phyloP scores from a whole-genome alignment of 352 stramenopile genomes.

The Elongisporangium anandrum region DNA sequence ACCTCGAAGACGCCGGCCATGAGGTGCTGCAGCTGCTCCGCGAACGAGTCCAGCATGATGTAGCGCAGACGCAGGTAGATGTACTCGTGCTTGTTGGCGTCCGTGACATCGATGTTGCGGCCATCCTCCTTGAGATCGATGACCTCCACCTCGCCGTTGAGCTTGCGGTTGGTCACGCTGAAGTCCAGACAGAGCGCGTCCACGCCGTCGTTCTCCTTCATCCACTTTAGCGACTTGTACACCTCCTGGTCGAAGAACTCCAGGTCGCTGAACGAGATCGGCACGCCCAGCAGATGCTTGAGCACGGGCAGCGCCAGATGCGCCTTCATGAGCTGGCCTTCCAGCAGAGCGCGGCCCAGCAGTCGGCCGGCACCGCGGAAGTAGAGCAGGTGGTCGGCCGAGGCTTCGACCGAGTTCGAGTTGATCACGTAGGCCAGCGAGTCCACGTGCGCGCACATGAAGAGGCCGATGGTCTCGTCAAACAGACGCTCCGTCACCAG shows the following conservation, averaged over 20 bases:
- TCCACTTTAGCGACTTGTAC: slow-evolving; percentile 79
- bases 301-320: slow-evolving; percentile 83
- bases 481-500: slow-evolving; percentile 85
- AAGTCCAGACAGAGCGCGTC: slow-evolving; percentile 77
- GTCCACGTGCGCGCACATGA: slow-evolving; percentile 81
- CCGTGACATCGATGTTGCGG: slow-evolving; percentile 86
- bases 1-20: slow-evolving; percentile 96
- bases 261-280: slow-evolving; percentile 87
- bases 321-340: slow-evolving; percentile 91
- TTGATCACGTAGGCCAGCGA: slow-evolving; percentile 82
- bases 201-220: slow-evolving; percentile 81
- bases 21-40: slow-evolving; percentile 90
- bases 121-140: slow-evolving; percentile 84
- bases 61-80: slow-evolving; percentile 94
- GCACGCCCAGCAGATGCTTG: slow-evolving; percentile 78
- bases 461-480: slow-evolving; percentile 83
- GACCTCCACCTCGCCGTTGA: slow-evolving; percentile 69
- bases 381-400: slow-evolving; percentile 95
- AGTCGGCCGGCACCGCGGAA: slow-evolving; percentile 95
- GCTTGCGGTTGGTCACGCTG: slow-evolving; percentile 73
- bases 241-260: slow-evolving; percentile 88
- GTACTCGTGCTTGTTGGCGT: slow-evolving; percentile 98
- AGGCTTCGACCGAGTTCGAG: slow-evolving; percentile 74
- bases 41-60: slow-evolving; percentile 93
- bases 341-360: slow-evolving; percentile 94